Evolutionary conservation across 805 yeast genomes (phyloP).

Genomic region (Metschnikowia aberdeeniae): DNA sequence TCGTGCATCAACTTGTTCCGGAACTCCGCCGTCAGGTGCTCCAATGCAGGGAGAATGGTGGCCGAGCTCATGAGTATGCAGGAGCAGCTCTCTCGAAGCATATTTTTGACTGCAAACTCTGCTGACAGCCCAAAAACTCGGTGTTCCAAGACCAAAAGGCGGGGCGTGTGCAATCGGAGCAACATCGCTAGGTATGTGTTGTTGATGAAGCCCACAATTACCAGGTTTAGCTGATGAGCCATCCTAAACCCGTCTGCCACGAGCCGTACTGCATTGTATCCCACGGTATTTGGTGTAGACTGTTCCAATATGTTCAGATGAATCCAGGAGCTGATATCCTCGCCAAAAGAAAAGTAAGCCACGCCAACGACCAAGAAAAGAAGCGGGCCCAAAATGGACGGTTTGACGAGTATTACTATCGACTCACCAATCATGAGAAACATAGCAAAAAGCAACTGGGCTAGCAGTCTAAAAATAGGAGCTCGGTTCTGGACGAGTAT

Average conservation of each 20-base stretch:
- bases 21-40: background rate
- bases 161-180: constrained; percentile 5
- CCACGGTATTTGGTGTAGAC: constrained; percentile 8
- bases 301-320: constrained; percentile 7
- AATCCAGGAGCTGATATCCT: constrained; percentile 13
- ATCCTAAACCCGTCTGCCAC: constrained; percentile 5
- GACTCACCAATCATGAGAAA: constrained; percentile 8
- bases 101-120: background rate
- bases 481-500: constrained; percentile 4
- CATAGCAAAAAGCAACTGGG: constrained; percentile 5
- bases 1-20: background rate
- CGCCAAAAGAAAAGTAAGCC: constrained; percentile 12
- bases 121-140: background rate
- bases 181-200: background rate
- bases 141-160: constrained; percentile 5
- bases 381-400: constrained; percentile 6
- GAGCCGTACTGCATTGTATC: constrained; percentile 3
- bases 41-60: background rate
- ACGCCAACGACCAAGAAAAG: background rate
- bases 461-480: constrained; percentile 2
- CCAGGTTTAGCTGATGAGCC: constrained; percentile 2
- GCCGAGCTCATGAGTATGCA: background rate
- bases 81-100: background rate
- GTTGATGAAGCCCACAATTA: background rate
- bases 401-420: constrained; percentile 2